Conservation (phyloP, 768 basidiomycete species). For the Lactarius tabidus region DNA sequence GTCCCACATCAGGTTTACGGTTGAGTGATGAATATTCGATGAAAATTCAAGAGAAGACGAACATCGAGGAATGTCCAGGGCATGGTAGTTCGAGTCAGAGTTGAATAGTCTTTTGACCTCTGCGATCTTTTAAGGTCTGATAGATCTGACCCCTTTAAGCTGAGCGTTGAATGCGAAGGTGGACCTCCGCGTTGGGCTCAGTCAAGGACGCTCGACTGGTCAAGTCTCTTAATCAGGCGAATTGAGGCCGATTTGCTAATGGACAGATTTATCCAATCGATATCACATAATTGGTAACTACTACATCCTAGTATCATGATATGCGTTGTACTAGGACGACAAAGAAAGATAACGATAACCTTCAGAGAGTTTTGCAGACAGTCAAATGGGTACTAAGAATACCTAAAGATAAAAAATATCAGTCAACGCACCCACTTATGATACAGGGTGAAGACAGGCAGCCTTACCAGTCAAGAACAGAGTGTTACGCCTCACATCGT, state of each 20-base stretch:
- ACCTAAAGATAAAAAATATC: neutral
- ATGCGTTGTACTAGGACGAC: neutral
- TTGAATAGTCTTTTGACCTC: neutral
- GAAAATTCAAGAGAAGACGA: slow-evolving; percentile 16
- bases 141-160: neutral
- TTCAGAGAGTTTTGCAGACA: slow-evolving; percentile 6
- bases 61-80: slow-evolving; percentile 23
- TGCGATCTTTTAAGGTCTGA: neutral
- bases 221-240: neutral
- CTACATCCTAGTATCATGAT: too few species aligned
- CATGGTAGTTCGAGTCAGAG: slow-evolving; percentile 3
- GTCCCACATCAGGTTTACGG: slow-evolving; percentile 27
- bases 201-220: neutral
- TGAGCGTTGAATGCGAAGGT: neutral
- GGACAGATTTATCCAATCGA: neutral
- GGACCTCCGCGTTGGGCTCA: neutral
- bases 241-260: neutral
- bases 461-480: slow-evolving; percentile 58
- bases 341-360: neutral
- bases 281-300: too few species aligned
- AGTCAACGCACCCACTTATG: neutral
- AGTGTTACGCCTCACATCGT: slow-evolving; percentile 46
- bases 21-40: neutral
- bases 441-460: neutral
- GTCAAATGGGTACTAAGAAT: slow-evolving; percentile 3